Base-by-base conservation (phyloP, 2,329 filamentous ascomycete species). In the Paraconiothyrium brasiliense region DNA sequence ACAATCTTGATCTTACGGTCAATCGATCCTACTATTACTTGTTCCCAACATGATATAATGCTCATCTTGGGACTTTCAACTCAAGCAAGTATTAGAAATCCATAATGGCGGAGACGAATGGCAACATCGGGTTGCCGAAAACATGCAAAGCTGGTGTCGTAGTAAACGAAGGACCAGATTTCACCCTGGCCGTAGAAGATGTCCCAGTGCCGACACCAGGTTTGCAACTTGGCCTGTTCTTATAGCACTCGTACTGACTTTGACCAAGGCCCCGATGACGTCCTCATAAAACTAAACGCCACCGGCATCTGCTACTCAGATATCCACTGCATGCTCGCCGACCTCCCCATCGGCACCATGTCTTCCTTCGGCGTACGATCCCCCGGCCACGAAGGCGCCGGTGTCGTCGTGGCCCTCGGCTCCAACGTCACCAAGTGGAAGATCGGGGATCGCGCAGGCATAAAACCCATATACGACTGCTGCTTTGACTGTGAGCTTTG, bases 241-340 rank as follows among this genome's bases (percentile, higher is more conserved):
- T 37, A 2, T 4, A 30, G 27, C 27, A 30, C 27, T 30, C 27
- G 27, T 30, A 30, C 27, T 30, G 6, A 30, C 6, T 30, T 30
- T 30, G 2, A 30, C 27, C 27, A 48, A 79, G 83, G 79, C 3
- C 82, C 82, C 6, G 79, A 86, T 55, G 85, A 88, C 58, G 74
- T 88, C 27, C 79, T 88, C 10, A 78, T 88, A 67, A 83, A 82
- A 51, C 78, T 88, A 58, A 87, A 87, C 61, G 80, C 80, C 54
- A 87, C 84, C 0, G 86, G 86, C 0, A 78, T 89, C 39, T 88
- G 86, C 73, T 82, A 83, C 62, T 83, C 81, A n/a, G 86, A 88
- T 66, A 77, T 87, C 22, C 85, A 87, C 68, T 83, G 83, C 71
- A 86, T 86, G 83, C 70, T 84, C 47, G 80, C 80, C 52, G 85